Evolutionary conservation across 495 filamentous ascomycete species (phyloP).

Genomic region (Peziza echinospora): DNA sequence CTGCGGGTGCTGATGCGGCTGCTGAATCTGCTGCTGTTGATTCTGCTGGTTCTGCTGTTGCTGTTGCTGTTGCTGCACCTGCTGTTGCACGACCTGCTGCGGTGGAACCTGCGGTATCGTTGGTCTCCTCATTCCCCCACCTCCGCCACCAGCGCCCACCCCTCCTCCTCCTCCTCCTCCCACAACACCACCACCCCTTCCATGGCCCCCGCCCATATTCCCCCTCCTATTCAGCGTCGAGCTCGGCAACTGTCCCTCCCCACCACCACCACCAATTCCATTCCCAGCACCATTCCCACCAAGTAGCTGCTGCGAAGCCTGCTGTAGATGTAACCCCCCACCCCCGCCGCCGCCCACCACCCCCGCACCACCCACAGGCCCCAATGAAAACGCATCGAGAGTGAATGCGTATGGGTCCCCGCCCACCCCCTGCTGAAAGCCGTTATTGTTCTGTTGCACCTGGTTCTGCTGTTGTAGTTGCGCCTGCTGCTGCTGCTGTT

Average conservation of each 20-base stretch:
- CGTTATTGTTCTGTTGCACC: too few relatives aligned
- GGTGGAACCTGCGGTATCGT: neutral
- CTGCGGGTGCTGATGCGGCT: neutral
- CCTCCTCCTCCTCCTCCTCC: conserved; percentile 41
- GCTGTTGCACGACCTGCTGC: neutral
- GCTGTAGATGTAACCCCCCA: neutral
- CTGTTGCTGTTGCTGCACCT: neutral
- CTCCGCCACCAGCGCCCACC: conserved; percentile 8
- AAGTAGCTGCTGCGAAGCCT: neutral
- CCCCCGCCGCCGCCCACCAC: too few relatives aligned
- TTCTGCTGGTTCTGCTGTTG: neutral
- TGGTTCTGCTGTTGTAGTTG: too few relatives aligned
- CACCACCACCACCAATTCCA: conserved; percentile 10
- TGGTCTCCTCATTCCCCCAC: neutral
- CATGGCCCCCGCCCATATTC: conserved; percentile 58
- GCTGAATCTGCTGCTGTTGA: neutral
- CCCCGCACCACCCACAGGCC: too few relatives aligned
- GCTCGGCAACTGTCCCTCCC: conserved; percentile 17
- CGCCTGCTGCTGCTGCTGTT: too few relatives aligned
- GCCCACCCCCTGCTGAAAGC: too few relatives aligned
- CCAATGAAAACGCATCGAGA: too few relatives aligned
- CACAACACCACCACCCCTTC: conserved; percentile 72
- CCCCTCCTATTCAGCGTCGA: conserved; percentile 31
- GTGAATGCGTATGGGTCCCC: too few relatives aligned
- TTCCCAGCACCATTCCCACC: neutral